Base-by-base conservation (phyloP, 2,329 filamentous ascomycete genomes). In the Trichoderma endophyticum region DNA sequence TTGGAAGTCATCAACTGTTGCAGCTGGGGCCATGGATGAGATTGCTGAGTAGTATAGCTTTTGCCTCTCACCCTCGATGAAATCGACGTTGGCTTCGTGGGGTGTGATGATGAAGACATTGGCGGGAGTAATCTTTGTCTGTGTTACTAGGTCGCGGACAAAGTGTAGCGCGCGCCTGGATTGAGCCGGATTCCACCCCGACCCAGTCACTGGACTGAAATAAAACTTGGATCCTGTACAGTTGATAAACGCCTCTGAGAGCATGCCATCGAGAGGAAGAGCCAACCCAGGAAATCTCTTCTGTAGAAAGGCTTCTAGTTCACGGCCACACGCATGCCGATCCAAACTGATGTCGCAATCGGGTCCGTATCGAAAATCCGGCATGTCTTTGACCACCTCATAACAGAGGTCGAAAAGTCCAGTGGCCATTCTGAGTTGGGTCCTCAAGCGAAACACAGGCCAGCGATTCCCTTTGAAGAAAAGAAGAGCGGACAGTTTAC, bases 1-100 rank as follows among this genome's bases (percentile, higher is more conserved):
- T 48, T 79, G 76, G 62, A 73, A 77, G 3, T 71, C 72, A 60
- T 78, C 75, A n/a, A 76, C 70, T 1, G 74, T 76, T 0, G 61
- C 43, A 6, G 74, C 67, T 0, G 73, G 56, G 3, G 56, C 68
- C 62, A 78, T 74, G 3, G 9, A 21, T 0, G 34, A n/a, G 12
- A 78, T 68, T 15, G 9, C 21, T 3, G 54, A 56, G 56, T 75
- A 76, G 18, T 74, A 9, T 1, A 69, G 39, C 6, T 48, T 9
- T 62, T 73, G 74, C 34, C 70, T 70, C 30, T 71, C 11, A 11
- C 51, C 12, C 26, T 30, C 11, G 28, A 72, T 54, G 24, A 76
- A 15, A 1, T 73, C 72, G 11, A 75, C 59, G 30, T 75, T 77
- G 24, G 72, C 67, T 28, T 21, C 54, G 67, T 76, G 75, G 1